phyloP scores from a whole-genome alignment of 78 protist species.

The Chrysochromulina tobinii region DNA sequence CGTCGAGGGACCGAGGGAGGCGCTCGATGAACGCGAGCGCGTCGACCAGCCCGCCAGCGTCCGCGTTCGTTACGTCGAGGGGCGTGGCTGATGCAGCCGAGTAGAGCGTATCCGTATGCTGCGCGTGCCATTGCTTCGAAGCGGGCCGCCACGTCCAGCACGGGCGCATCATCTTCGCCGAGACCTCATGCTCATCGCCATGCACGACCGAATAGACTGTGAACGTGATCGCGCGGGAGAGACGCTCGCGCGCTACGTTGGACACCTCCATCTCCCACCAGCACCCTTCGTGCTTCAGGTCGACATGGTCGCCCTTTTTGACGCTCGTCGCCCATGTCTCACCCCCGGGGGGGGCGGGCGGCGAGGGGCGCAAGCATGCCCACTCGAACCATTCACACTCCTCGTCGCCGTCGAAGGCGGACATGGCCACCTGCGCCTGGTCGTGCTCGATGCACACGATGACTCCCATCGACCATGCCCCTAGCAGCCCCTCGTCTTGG shows the following conservation, averaged over 20 bases:
- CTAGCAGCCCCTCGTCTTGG: background rate
- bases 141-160: background rate
- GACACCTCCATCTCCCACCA: background rate
- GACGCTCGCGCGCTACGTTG: background rate
- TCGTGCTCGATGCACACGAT: background rate
- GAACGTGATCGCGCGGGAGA: background rate
- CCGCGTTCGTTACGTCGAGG: too few species aligned
- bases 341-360: background rate
- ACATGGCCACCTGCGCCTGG: background rate
- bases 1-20: too few species aligned
- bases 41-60: too few species aligned
- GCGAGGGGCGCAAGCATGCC: background rate
- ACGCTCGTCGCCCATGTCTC: background rate
- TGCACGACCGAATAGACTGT: too few species aligned
- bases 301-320: background rate
- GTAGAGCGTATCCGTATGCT: background rate
- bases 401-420: background rate
- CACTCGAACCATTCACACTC: background rate
- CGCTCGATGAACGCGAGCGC: too few species aligned
- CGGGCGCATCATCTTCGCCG: background rate
- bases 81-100: background rate
- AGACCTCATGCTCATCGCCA: slow-evolving; percentile 9
- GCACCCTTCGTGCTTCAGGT: background rate
- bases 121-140: background rate
- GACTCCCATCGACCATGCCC: background rate